phyloP scores from a whole-genome alignment of 208 protist genomes.

The Acanthamoeba rhysodes region DNA sequence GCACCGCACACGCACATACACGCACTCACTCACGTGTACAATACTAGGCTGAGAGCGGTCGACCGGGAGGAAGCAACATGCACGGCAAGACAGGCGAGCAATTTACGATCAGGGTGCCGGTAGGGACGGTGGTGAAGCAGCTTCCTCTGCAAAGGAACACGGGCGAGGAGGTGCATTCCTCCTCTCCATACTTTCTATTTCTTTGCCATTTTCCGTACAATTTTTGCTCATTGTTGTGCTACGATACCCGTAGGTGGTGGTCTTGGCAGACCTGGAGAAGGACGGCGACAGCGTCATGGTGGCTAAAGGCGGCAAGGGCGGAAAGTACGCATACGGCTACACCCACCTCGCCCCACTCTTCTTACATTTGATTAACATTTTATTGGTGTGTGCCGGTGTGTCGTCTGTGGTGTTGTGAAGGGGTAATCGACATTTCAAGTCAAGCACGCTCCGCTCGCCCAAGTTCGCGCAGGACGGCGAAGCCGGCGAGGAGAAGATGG shows the following conservation, averaged over 20 bases:
- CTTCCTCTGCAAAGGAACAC: not conserved
- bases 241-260: too few relatives aligned
- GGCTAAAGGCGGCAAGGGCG: not conserved
- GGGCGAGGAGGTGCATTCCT: not conserved
- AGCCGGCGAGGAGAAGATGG: constrained; percentile 74
- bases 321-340: not conserved
- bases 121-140: constrained; percentile 54
- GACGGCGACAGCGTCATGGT: not conserved
- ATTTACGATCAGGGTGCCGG: not conserved
- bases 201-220: too few relatives aligned
- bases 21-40: too few relatives aligned
- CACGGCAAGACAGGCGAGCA: not conserved
- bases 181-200: too few relatives aligned
- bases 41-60: not conserved
- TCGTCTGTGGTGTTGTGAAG: not conserved
- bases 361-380: not conserved
- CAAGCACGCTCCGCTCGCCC: not conserved
- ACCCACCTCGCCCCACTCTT: not conserved
- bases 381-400: not conserved
- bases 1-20: too few relatives aligned
- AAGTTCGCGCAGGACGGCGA: constrained; percentile 76
- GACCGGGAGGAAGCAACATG: constrained; percentile 4
- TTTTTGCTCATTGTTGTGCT: too few relatives aligned
- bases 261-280: constrained; percentile 49
- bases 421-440: constrained; percentile 23